Conservation (phyloP, 768 basidiomycete genomes). For the Sporobolomyces pararoseus region DNA sequence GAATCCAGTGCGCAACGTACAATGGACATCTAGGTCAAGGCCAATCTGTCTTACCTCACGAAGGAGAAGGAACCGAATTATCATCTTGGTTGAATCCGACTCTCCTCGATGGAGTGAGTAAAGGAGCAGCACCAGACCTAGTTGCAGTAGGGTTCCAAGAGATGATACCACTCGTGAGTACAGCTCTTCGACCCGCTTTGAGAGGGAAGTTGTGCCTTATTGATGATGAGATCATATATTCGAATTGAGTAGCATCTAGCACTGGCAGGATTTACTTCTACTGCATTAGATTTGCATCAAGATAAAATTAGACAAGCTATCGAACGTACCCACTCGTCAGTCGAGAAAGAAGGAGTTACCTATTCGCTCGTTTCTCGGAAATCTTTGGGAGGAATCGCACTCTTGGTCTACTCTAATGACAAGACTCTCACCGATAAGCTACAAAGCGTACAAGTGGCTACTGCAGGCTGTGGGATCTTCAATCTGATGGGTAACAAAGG, state of each 20-base stretch:
- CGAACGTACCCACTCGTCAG: slow-evolving; percentile 6
- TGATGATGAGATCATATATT: background rate
- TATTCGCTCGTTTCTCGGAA: slow-evolving; percentile 75
- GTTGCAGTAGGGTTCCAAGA: slow-evolving; percentile 93
- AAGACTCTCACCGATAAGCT: slow-evolving; percentile 57
- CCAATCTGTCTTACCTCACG: slow-evolving; percentile 41
- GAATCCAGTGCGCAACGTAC: slow-evolving; percentile 28
- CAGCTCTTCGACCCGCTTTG: slow-evolving; percentile 51
- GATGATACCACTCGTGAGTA: slow-evolving; percentile 79
- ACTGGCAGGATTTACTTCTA: slow-evolving; percentile 51
- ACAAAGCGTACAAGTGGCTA: slow-evolving; percentile 65
- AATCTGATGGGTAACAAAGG: slow-evolving; percentile 90
- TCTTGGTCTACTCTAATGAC: slow-evolving; percentile 81
- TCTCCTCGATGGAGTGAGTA: slow-evolving; percentile 51
- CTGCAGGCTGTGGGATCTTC: slow-evolving; percentile 68
- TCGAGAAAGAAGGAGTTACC: slow-evolving; percentile 24
- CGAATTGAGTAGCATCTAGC: slow-evolving; percentile 52
- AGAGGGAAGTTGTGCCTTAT: slow-evolving; percentile 5
- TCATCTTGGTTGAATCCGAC: slow-evolving; percentile 89
- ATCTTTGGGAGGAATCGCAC: slow-evolving; percentile 79
- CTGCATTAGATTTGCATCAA: slow-evolving; percentile 32
- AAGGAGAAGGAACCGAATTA: slow-evolving; percentile 73
- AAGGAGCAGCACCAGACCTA: slow-evolving; percentile 64
- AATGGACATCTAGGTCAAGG: slow-evolving; percentile 33
- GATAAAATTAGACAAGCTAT: slow-evolving; percentile 6